Evolutionary conservation across 164 flowering plant species (phyloP).

Genomic region (Cinnamomum micranthum): DNA sequence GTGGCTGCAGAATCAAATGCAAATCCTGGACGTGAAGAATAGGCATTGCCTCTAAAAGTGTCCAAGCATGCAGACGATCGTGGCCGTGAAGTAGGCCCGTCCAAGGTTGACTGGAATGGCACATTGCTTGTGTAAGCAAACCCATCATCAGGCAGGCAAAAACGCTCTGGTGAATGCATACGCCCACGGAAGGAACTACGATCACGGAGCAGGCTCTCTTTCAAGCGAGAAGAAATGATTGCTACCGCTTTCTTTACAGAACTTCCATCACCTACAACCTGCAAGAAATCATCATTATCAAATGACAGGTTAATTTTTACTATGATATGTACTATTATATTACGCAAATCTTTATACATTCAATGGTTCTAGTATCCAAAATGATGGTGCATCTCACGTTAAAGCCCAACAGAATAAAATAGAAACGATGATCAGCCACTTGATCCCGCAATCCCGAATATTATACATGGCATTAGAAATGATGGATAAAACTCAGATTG

Average conservation of each 20-base stretch:
- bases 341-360: background rate
- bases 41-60: slow-evolving; percentile 35
- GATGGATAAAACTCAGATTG: background rate
- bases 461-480: background rate
- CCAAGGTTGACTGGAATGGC: slow-evolving; percentile 33
- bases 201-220: slow-evolving; percentile 96
- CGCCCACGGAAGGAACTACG: slow-evolving; percentile 72
- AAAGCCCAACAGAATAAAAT: background rate
- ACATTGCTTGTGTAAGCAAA: slow-evolving; percentile 48
- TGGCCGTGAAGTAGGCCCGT: slow-evolving; percentile 45
- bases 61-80: slow-evolving; percentile 31
- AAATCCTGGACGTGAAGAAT: slow-evolving; percentile 43
- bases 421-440: background rate
- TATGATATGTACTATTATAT: background rate
- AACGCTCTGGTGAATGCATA: slow-evolving; percentile 65
- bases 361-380: background rate
- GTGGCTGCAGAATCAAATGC: slow-evolving; percentile 41
- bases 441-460: background rate
- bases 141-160: slow-evolving; percentile 74
- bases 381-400: background rate
- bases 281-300: slow-evolving; percentile 7
- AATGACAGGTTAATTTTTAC: background rate
- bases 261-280: slow-evolving; percentile 81
- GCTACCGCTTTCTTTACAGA: slow-evolving; percentile 82
- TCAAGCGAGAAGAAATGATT: slow-evolving; percentile 76